Evolutionary conservation across 257 asterid species (phyloP), one percentile per base, ranked within the genome.

Genomic region (Salvia rosmarinus): DNA sequence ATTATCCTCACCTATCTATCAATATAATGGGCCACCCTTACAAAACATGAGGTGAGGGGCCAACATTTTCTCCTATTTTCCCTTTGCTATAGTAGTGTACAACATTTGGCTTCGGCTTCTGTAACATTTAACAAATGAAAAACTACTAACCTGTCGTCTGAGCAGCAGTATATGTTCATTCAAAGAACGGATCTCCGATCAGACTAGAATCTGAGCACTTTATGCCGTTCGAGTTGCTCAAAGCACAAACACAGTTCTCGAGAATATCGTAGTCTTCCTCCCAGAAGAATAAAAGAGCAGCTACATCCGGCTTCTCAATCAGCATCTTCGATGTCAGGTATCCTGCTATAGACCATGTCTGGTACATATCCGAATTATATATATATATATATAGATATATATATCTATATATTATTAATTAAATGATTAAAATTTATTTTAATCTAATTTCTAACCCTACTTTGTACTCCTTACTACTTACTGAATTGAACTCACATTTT

Each of bases 191-290:
- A 6, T 34, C 51, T 20, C 9, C 23, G 10, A 71, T 82, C 84
- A 84, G 40, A 91, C 90, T 2, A 91, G 88, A 79, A 91, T 89
- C 88, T 91, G 98, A 92, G 72, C 98, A 92, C 81, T 89, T 92
- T 47, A 81, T 86, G 32, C 96, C 84, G 21, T 72, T 82, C 1
- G 88, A 83, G 68, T 85, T 91, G 85, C 80, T 87, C 70, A 86
- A 79, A 4, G 90, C 88, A n/a, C 98, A 91, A 6, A 86, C 82
- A 37, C 98, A 91, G 46, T 80, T 86, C 49, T 91, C 98, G 28
- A 91, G 93, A 75, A 91, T 94, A 0, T 89, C 98, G 7, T 85
- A 89, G 77, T 91, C 98, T 87, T 91, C 98, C 30, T 91, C 94
- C 98, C 98, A 91, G 72, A n/a, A n/a, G n/a, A 70, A 89, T 30